Conservation (phyloP, 768 basidiomycete species). For the Rhizopogon roseolus region DNA sequence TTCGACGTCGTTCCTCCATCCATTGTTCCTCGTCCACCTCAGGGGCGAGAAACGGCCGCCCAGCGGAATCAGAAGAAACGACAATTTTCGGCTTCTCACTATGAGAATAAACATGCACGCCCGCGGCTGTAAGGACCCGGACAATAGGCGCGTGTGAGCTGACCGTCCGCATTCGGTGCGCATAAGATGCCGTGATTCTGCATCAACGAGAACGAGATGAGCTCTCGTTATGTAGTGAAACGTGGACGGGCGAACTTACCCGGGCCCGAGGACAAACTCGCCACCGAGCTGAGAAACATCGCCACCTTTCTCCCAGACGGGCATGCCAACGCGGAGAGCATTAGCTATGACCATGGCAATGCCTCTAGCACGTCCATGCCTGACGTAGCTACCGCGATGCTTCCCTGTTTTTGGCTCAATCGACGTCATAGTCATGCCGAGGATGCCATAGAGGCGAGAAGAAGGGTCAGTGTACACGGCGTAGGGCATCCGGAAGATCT, state of each 20-base stretch:
- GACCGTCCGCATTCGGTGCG: constrained; percentile 81
- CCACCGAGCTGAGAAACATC: constrained; percentile 81
- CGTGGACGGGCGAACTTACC: constrained; percentile 42
- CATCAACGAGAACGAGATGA: not conserved
- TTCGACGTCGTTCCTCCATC: constrained; percentile 31
- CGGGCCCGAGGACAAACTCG: constrained; percentile 76
- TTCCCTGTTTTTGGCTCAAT: constrained; percentile 36
- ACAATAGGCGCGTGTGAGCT: constrained; percentile 71
- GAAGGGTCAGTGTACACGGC: constrained; percentile 78
- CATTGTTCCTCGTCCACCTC: constrained; percentile 26
- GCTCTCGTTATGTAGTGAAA: not conserved
- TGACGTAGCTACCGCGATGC: constrained; percentile 55
- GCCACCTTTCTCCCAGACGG: constrained; percentile 76
- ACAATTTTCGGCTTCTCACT: constrained; percentile 15
- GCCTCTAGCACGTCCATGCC: constrained; percentile 60
- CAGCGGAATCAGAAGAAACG: constrained; percentile 1
- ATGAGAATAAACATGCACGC: constrained; percentile 24
- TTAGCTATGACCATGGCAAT: constrained; percentile 72
- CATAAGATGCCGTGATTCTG: constrained; percentile 64
- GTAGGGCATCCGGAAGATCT: constrained; percentile 71
- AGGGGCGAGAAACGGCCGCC: constrained; percentile 1
- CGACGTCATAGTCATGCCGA: constrained; percentile 68
- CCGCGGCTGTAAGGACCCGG: constrained; percentile 63
- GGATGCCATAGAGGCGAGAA: constrained; percentile 57
- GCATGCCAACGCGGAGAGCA: constrained; percentile 72